A percentile compares a stretch with the other conserved stretches of the same genome.
Evolutionary conservation across 2,329 filamentous ascomycete species (phyloP).

Genomic region (Diaporthe citri): DNA sequence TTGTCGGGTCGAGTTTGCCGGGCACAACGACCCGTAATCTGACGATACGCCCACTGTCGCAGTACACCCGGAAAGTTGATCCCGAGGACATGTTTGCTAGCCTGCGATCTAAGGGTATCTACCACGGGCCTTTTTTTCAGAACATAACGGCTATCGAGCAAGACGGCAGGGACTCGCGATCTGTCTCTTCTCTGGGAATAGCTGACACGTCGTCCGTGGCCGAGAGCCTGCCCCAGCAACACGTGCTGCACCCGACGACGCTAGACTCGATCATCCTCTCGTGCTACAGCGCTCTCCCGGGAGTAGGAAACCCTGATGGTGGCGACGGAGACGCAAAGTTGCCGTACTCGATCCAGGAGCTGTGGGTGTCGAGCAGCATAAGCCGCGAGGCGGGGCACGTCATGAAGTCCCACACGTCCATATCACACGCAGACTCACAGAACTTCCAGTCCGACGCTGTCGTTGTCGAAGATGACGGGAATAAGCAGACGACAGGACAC

Average conservation of each 20-base stretch:
- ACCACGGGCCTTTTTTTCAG: conserved; percentile 43
- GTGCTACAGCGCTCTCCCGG: conserved; percentile 38
- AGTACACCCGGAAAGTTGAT: conserved; percentile 31
- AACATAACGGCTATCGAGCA: conserved; percentile 36
- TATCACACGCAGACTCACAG: background rate
- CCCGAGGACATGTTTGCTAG: conserved; percentile 41
- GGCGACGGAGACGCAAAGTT: background rate
- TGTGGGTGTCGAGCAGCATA: background rate
- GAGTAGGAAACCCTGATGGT: too few species aligned
- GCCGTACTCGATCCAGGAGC: background rate
- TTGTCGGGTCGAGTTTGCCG: too few species aligned
- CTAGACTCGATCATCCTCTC: conserved; percentile 43
- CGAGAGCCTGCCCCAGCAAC: too few species aligned
- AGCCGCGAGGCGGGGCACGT: background rate
- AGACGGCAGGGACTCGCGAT: background rate
- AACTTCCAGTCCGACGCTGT: background rate
- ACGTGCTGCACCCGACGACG: conserved; percentile 45
- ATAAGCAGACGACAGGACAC: too few species aligned
- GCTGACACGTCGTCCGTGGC: too few species aligned
- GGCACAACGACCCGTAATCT: too few species aligned
- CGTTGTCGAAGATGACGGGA: background rate
- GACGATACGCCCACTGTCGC: too few species aligned
- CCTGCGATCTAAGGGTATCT: conserved; percentile 38
- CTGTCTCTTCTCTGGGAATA: too few species aligned
- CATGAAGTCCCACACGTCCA: background rate